phyloP scores from a whole-genome alignment of 768 basidiomycete genomes.

The Boletus pseudopeckii region DNA sequence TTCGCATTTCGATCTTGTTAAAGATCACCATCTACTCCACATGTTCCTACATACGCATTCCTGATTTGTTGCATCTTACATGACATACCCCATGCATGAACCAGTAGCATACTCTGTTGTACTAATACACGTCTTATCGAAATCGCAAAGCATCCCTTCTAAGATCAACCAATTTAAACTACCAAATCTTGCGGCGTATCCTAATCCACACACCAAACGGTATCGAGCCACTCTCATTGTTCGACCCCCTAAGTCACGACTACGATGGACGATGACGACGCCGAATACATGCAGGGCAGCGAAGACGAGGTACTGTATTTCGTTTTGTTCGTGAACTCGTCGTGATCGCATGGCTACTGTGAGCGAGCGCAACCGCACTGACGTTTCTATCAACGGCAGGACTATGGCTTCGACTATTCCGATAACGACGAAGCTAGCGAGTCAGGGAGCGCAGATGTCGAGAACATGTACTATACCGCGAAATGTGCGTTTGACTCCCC shows the following conservation, averaged over 20 bases:
- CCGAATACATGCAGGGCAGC: constrained; percentile 89
- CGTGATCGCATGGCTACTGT: not conserved
- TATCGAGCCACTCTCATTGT: constrained; percentile 1
- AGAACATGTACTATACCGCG: constrained; percentile 98
- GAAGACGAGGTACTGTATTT: constrained; percentile 68
- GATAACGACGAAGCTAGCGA: constrained; percentile 84
- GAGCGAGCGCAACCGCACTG: constrained; percentile 2
- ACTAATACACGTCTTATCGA: not conserved
- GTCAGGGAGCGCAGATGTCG: constrained; percentile 80
- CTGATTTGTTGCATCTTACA: constrained; percentile 13
- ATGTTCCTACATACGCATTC: constrained; percentile 6
- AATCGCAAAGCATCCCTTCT: not conserved
- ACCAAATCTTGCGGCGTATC: constrained; percentile 1
- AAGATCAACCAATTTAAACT: not conserved
- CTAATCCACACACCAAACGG: not conserved
- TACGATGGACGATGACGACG: constrained; percentile 88
- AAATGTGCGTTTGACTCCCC: constrained; percentile 62
- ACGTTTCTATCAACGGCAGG: constrained; percentile 41
- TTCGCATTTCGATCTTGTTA: constrained; percentile 2
- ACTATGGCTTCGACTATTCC: constrained; percentile 96
- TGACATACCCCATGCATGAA: constrained; percentile 28
- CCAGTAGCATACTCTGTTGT: constrained; percentile 25
- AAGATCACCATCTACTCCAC: not conserved
- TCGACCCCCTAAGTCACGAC: constrained; percentile 6
- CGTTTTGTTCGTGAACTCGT: not conserved